Conservation (phyloP, 139 green algal species). For the Chlorella sp. region DNA sequence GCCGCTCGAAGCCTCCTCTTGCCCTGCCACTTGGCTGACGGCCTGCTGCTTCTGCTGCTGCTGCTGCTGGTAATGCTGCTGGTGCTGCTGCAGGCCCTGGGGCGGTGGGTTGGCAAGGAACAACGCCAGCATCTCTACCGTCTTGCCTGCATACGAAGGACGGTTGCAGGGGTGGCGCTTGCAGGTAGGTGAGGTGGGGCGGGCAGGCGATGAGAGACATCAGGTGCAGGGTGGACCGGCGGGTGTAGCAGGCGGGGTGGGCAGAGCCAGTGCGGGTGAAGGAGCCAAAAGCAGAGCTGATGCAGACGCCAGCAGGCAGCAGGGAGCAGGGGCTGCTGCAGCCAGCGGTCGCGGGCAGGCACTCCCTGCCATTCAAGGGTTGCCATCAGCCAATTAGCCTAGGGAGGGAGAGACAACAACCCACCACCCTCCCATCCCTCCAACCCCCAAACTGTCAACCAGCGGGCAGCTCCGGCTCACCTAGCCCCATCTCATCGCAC, state of each 20-base stretch:
- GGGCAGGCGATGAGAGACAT: too few relatives aligned
- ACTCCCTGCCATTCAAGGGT: not conserved
- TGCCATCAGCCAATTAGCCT: not conserved
- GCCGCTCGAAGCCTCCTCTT: not conserved
- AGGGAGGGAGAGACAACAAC: not conserved
- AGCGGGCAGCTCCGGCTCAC: not conserved
- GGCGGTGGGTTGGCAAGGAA: slow-evolving; percentile 58
- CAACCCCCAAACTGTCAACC: not conserved
- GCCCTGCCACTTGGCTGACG: not conserved
- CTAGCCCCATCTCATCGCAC: slow-evolving; percentile 70
- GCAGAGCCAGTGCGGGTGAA: not conserved
- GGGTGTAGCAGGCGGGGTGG: not conserved
- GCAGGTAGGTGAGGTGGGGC: too few relatives aligned
- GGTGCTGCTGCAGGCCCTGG: not conserved
- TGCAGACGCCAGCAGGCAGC: not conserved
- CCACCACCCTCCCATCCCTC: not conserved
- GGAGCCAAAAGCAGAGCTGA: not conserved
- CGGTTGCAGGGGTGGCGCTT: not conserved
- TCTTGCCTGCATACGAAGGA: slow-evolving; percentile 52
- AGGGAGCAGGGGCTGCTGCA: too few relatives aligned
- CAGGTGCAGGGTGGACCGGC: not conserved
- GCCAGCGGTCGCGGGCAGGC: too few relatives aligned
- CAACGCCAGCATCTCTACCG: slow-evolving; percentile 49
- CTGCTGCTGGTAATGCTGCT: not conserved
- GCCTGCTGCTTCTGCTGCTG: not conserved